Evolutionary conservation across 371 early-diverging fungal species (phyloP), one percentile per base, ranked within the genome.

Genomic region (Batkoa obscura): DNA sequence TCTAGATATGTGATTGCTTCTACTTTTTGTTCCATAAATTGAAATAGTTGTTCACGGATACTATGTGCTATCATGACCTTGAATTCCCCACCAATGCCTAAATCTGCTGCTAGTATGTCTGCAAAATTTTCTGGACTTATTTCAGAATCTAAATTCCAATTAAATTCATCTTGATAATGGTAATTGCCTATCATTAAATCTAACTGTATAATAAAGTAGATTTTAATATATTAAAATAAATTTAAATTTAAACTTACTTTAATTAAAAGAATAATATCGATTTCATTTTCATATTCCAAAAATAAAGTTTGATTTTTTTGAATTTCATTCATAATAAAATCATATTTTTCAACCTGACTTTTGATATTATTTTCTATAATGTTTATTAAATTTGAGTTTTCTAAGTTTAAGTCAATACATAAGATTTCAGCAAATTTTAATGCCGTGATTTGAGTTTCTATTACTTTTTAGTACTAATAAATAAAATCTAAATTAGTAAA

Each of bases 31-130:
- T 13, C 34, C 3, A 9, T 9, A 43, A 55, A 55, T 23, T 55
- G 68, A 50, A 74, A 76, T 4, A 94, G 65, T 57, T 93, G 91
- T 56, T 93, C 94, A 37, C 89, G 81, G 42, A 94, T 89, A 43
- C 80, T 80, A 64, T 87, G 83, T 0, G 94, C 83, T 59, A 92
- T 85, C 31, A 88, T 72, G 0, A 86, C 66, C 1, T 84, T 79
- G 64, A 88, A 94, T 62, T 94, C 94, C 2, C 92, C 91, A 3
- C 89, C 92, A 4, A 95, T 66, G 1, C 92, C 93, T 12, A 92
- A 64, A 55, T 95, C 96, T 10, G 83, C 70, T 3, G 83, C 79
- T 55, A 92, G 67, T 32, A 73, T 76, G 15, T 72, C 68, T 31
- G 91, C 83, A 66, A 93, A 94, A 32, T 80, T 79, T 65, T 91